A percentile compares a stretch with the other conserved stretches of the same genome.
These are phyloP conservation scores for Thielaviopsis musarum DNA, from an alignment of 2,329 filamentous ascomycete genomes.

Conservation along the genomic window DNA sequence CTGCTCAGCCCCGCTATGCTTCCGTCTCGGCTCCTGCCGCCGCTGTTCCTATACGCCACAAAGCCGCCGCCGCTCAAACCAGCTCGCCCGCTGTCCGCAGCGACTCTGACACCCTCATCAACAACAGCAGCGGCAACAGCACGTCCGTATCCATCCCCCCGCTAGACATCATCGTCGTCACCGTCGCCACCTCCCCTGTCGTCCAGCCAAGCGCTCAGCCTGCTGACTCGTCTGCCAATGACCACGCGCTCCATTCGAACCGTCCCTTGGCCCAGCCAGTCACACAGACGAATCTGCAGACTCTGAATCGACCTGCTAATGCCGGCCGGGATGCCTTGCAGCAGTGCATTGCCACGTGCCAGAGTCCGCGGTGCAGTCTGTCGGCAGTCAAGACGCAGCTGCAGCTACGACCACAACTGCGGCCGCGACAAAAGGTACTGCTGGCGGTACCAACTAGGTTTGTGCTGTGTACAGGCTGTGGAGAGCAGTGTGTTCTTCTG, in stretches of 20 bases:
- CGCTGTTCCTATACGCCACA: too few relatives aligned
- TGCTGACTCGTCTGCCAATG: too few relatives aligned
- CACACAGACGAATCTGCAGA: neutral
- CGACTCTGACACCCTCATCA: neutral
- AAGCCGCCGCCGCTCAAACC: too few relatives aligned
- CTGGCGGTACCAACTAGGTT: neutral
- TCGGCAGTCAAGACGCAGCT: too few relatives aligned
- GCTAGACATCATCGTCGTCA: too few relatives aligned
- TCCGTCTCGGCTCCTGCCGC: too few relatives aligned
- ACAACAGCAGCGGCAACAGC: constrained; percentile 11
- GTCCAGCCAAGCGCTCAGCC: too few relatives aligned
- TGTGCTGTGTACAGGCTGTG: neutral
- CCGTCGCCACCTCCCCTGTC: neutral
- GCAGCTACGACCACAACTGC: too few relatives aligned
- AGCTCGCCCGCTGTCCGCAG: too few relatives aligned
- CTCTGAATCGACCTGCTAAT: neutral
- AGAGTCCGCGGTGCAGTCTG: neutral
- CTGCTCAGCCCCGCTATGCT: too few relatives aligned
- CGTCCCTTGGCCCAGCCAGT: neutral
- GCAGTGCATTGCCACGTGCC: neutral
- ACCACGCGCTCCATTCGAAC: too few relatives aligned
- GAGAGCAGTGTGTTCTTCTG: neutral
- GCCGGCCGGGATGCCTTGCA: neutral
- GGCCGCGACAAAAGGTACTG: neutral
- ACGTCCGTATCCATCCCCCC: too few relatives aligned